A percentile compares a stretch with the other conserved stretches of the same genome.
These are phyloP conservation scores for Spatholobus suberectus DNA, from an alignment of 306 rosid species.

Conservation along the genomic window DNA sequence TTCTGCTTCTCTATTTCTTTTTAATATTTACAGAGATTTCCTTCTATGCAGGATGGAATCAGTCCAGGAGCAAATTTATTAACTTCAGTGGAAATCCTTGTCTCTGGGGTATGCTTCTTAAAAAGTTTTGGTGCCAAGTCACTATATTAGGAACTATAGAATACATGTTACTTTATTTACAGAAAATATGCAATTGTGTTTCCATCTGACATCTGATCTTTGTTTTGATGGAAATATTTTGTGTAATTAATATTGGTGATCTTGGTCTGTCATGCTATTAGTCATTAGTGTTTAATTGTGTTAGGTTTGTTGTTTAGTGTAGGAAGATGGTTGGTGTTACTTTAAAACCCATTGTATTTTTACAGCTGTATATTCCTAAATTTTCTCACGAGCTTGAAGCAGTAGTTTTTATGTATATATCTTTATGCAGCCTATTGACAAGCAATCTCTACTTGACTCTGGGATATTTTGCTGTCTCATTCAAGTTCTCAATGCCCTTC, in stretches of 20 bases:
- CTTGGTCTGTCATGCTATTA: slow-evolving; percentile 25
- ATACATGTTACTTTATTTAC: background rate
- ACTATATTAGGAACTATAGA: slow-evolving; percentile 25
- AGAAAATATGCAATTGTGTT: slow-evolving; percentile 9
- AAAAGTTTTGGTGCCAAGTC: slow-evolving; percentile 33
- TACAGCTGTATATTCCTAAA: background rate
- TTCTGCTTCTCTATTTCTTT: slow-evolving; percentile 28
- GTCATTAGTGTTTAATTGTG: background rate
- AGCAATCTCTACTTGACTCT: slow-evolving; percentile 98
- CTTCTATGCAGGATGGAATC: slow-evolving; percentile 78
- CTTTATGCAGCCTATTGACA: slow-evolving; percentile 88
- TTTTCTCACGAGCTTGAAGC: slow-evolving; percentile 29
- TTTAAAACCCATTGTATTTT: background rate
- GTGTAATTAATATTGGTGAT: slow-evolving; percentile 21
- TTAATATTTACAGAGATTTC: slow-evolving; percentile 28
- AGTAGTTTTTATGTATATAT: slow-evolving; percentile 19
- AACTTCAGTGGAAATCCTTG: slow-evolving; percentile 86
- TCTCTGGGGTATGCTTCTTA: slow-evolving; percentile 82
- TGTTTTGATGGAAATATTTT: slow-evolving; percentile 17
- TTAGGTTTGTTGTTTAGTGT: slow-evolving; percentile 27
- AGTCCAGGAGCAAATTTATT: slow-evolving; percentile 94
- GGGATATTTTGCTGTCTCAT: slow-evolving; percentile 99
- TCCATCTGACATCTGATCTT: slow-evolving; percentile 2
- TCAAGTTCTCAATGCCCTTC: slow-evolving; percentile 84
- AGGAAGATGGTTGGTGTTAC: slow-evolving; percentile 23